These are phyloP conservation scores for Bolboschoenoplectus hybrid DNA, from an alignment of 202 grass and related monocot genomes.

Conservation along the genomic window DNA sequence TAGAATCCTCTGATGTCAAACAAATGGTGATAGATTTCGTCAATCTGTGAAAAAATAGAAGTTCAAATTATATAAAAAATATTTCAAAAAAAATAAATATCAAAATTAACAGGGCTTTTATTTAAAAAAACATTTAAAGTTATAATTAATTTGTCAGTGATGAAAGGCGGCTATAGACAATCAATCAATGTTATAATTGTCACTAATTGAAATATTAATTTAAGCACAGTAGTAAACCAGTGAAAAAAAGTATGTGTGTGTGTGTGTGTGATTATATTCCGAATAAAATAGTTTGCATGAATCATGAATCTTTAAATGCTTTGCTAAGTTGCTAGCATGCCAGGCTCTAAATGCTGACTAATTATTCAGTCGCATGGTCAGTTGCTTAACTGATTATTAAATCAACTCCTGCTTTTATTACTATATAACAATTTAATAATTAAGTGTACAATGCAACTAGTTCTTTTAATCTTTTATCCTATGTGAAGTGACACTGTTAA, in stretches of 20 bases:
- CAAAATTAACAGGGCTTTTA: too few species aligned
- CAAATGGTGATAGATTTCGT: too few species aligned
- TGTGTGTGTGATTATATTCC: not conserved
- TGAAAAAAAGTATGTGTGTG: too few species aligned
- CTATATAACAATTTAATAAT: not conserved
- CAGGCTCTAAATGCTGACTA: slow-evolving; percentile 5
- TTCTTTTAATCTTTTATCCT: not conserved
- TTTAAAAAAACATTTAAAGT: too few species aligned
- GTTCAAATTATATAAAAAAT: too few species aligned
- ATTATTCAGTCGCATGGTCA: not conserved
- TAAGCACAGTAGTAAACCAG: not conserved
- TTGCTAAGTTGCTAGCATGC: slow-evolving; percentile 18
- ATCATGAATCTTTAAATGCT: slow-evolving; percentile 2
- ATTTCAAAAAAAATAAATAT: too few species aligned
- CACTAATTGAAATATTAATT: not conserved
- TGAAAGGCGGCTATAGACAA: not conserved
- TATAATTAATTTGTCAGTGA: not conserved
- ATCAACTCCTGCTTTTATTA: not conserved
- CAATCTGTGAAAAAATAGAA: too few species aligned
- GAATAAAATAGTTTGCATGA: not conserved
- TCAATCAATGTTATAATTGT: slow-evolving; percentile 5
- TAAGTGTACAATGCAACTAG: not conserved
- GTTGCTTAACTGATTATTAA: slow-evolving; percentile 2
- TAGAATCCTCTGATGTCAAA: not conserved
- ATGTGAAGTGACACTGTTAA: not conserved